Percentiles rank a stretch among this genome's conserved stretches.
phyloP scores from a whole-genome alignment of 2,329 filamentous ascomycete species.

The Microcyclospora pomicola region DNA sequence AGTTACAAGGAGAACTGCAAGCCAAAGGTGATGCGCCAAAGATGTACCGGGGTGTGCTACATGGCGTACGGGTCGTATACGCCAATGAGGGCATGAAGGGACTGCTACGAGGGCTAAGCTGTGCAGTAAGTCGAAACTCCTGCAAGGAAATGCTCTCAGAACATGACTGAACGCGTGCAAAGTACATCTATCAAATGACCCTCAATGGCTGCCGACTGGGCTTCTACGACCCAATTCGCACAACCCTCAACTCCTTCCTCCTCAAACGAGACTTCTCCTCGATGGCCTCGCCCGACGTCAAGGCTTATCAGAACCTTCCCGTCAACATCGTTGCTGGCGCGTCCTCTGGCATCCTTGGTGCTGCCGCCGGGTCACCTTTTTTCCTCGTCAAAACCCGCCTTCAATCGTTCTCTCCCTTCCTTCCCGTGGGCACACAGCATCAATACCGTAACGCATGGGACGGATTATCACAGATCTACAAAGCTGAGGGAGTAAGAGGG shows the following conservation, averaged over 20 bases:
- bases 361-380: constrained; percentile 86
- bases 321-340: constrained; percentile 93
- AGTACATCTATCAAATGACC: constrained; percentile 90
- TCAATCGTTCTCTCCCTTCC: constrained; percentile 83
- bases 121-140: constrained; percentile 43
- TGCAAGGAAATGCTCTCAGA: too few species aligned
- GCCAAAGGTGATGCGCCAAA: constrained; percentile 71
- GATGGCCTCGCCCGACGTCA: constrained; percentile 27
- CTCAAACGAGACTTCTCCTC: constrained; percentile 55
- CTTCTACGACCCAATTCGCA: constrained; percentile 92
- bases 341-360: constrained; percentile 75
- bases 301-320: constrained; percentile 58
- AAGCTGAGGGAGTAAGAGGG: constrained; percentile 60
- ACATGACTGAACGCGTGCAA: neutral
- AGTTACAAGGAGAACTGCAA: constrained; percentile 91
- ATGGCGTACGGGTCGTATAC: constrained; percentile 80
- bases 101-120: constrained; percentile 77
- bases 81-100: constrained; percentile 78
- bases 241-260: constrained; percentile 30
- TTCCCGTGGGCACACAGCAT: constrained; percentile 95
- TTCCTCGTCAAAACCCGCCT: constrained; percentile 95
- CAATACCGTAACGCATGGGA: constrained; percentile 75
- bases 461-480: constrained; percentile 68
- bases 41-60: constrained; percentile 80
- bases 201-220: constrained; percentile 93